A percentile compares a stretch with the other conserved stretches of the same genome.
phyloP scores from a whole-genome alignment of 495 filamentous ascomycete genomes.

The Staphylotrichum tortipilum region DNA sequence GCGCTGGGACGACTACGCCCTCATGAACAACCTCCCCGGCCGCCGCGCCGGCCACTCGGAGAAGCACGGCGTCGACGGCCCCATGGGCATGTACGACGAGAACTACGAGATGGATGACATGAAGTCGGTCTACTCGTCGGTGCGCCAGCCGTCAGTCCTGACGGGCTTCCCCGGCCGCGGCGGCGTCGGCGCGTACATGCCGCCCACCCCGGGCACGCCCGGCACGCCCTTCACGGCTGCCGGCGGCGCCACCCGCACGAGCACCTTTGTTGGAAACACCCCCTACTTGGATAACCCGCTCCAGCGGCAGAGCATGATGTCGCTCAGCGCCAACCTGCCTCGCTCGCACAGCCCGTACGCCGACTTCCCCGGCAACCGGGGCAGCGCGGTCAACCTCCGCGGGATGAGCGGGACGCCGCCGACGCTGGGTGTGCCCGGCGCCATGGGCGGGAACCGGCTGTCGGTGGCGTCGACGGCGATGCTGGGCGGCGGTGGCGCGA shows the following conservation, averaged over 20 bases:
- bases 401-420: constrained; percentile 37
- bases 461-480: constrained; percentile 33
- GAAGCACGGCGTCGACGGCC: constrained; percentile 44
- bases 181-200: constrained; percentile 54
- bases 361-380: constrained; percentile 30
- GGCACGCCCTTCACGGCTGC: constrained; percentile 48
- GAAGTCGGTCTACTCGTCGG: constrained; percentile 90
- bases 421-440: constrained; percentile 25
- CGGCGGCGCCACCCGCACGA: constrained; percentile 33
- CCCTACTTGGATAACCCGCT: constrained; percentile 31
- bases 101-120: constrained; percentile 95
- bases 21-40: constrained; percentile 81
- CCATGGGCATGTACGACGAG: constrained; percentile 52
- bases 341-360: constrained; percentile 40
- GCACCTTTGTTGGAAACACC: constrained; percentile 27
- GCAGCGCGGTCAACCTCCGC: constrained; percentile 25
- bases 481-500: constrained; percentile 26
- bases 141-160: constrained; percentile 85
- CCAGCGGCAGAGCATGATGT: constrained; percentile 43
- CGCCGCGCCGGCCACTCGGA: constrained; percentile 67
- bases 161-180: constrained; percentile 71
- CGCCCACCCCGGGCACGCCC: constrained; percentile 62
- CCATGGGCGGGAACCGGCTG: constrained; percentile 29
- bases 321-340: constrained; percentile 37
- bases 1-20: constrained; percentile 96